A percentile compares a stretch with the other conserved stretches of the same genome.
Evolutionary conservation across 768 basidiomycete species (phyloP).

Genomic region (Mycena pura): DNA sequence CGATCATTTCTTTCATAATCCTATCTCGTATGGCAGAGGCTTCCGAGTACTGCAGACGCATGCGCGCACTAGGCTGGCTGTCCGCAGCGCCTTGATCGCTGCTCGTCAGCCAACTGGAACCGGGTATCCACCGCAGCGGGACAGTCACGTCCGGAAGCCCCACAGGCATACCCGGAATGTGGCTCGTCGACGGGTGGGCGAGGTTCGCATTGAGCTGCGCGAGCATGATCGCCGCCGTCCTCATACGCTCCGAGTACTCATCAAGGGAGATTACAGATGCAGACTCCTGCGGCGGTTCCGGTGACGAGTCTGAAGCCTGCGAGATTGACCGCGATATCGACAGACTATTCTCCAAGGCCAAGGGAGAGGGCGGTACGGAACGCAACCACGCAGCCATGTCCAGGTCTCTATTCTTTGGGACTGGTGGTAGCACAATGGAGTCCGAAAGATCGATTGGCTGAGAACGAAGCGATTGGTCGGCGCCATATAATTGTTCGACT

Average conservation of each 20-base stretch:
- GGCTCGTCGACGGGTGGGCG: conserved; percentile 35
- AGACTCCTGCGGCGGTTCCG: conserved; percentile 23
- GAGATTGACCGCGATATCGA: conserved; percentile 25
- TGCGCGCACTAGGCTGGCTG: conserved; percentile 46
- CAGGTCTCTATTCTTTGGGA: conserved; percentile 88
- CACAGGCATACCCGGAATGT: conserved; percentile 21
- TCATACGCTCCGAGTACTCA: conserved; percentile 98
- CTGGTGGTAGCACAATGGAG: conserved; percentile 79
- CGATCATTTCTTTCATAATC: conserved; percentile 99
- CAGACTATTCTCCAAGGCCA: conserved; percentile 9
- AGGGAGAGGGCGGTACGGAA: conserved; percentile 50
- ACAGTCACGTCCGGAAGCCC: conserved; percentile 25
- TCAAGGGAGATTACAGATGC: conserved; percentile 75
- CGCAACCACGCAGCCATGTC: conserved; percentile 87
- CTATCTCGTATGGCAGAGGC: conserved; percentile 90
- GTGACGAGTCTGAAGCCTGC: conserved; percentile 1
- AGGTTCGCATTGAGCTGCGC: conserved; percentile 91
- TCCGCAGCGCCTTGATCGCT: conserved; percentile 30
- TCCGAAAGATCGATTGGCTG: conserved; percentile 81
- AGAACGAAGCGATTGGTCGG: conserved; percentile 73
- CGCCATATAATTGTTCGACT: conserved; percentile 93
- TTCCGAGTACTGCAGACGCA: conserved; percentile 81
- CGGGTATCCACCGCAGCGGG: conserved; percentile 58
- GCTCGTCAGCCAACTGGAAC: conserved; percentile 57
- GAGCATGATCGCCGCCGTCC: conserved; percentile 97